Percentiles rank a stretch among this genome's conserved stretches.
Evolutionary conservation across 768 basidiomycete genomes (phyloP).

Genomic region (Neoboletus brunneissimus): DNA sequence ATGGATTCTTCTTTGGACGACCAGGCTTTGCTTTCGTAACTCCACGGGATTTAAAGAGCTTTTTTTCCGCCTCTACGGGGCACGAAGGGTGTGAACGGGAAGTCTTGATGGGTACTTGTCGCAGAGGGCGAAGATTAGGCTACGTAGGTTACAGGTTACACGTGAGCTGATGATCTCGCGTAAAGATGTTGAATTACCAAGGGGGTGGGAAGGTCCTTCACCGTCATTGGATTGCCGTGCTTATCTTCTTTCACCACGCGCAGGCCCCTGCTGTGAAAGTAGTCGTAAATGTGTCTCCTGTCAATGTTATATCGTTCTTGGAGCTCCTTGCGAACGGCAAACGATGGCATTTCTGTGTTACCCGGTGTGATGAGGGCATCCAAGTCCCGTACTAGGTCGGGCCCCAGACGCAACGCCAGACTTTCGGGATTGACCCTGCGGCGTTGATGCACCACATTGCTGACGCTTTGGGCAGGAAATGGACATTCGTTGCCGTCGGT

Average conservation of each 20-base stretch:
- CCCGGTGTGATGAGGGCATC: conserved; percentile 69
- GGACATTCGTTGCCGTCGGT: conserved; percentile 1
- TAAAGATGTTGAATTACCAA: conserved; percentile 22
- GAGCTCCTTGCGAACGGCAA: conserved; percentile 64
- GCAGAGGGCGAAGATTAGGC: conserved; percentile 33
- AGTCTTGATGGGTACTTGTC: conserved; percentile 26
- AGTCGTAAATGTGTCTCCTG: conserved; percentile 74
- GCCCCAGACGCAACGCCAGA: conserved; percentile 62
- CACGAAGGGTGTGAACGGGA: conserved; percentile 19
- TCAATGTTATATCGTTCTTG: conserved; percentile 70
- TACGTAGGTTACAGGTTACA: conserved; percentile 3
- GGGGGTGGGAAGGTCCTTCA: conserved; percentile 18
- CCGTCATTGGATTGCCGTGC: conserved; percentile 45
- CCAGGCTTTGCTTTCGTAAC: conserved; percentile 32
- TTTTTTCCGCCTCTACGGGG: conserved; percentile 15
- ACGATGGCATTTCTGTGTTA: conserved; percentile 71
- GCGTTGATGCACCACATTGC: conserved; percentile 28
- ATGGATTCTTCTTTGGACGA: conserved; percentile 26
- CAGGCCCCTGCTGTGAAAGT: conserved; percentile 64
- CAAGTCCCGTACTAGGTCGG: conserved; percentile 67
- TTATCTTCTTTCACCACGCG: conserved; percentile 66
- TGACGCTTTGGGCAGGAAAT: background rate
- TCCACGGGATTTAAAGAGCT: conserved; percentile 24
- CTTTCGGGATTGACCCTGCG: conserved; percentile 65
- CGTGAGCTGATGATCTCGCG: conserved; percentile 13